These are phyloP conservation scores for Pythium vanterpoolii DNA, from an alignment of 352 stramenopile genomes.

Conservation along the genomic window DNA sequence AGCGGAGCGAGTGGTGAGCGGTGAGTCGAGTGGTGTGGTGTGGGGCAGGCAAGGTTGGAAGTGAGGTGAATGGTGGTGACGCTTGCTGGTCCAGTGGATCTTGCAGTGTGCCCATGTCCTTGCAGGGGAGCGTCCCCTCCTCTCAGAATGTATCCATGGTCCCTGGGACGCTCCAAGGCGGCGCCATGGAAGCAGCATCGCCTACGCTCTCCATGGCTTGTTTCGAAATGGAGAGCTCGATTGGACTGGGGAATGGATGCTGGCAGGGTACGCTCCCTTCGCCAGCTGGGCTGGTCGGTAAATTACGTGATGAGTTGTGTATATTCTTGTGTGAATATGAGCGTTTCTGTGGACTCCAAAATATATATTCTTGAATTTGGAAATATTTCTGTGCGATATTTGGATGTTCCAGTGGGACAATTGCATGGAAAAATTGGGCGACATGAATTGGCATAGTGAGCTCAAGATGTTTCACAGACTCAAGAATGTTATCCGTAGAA, in stretches of 20 bases:
- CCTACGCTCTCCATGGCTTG: background rate
- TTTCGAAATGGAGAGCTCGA: conserved; percentile 15
- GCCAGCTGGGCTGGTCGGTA: conserved; percentile 11
- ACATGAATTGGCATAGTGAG: conserved; percentile 6
- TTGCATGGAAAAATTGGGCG: conserved; percentile 5
- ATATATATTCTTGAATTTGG: conserved; percentile 4
- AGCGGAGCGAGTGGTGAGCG: background rate
- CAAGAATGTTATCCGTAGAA: background rate
- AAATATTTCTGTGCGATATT: background rate
- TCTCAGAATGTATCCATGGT: background rate
- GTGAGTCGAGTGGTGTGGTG: background rate
- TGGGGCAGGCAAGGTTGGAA: background rate
- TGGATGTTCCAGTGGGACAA: conserved; percentile 15
- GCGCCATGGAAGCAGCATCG: background rate
- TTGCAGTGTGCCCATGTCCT: conserved; percentile 12
- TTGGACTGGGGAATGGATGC: background rate
- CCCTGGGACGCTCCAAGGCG: background rate
- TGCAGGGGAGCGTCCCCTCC: background rate
- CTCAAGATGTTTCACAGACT: conserved; percentile 3
- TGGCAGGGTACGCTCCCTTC: conserved; percentile 16
- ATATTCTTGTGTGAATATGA: background rate
- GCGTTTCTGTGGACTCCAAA: background rate
- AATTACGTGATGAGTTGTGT: conserved; percentile 6
- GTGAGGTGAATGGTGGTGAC: background rate
- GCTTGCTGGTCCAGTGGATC: conserved; percentile 1